These are phyloP conservation scores for Penicillium manginii DNA, from an alignment of 495 filamentous ascomycete genomes.

Conservation along the genomic window DNA sequence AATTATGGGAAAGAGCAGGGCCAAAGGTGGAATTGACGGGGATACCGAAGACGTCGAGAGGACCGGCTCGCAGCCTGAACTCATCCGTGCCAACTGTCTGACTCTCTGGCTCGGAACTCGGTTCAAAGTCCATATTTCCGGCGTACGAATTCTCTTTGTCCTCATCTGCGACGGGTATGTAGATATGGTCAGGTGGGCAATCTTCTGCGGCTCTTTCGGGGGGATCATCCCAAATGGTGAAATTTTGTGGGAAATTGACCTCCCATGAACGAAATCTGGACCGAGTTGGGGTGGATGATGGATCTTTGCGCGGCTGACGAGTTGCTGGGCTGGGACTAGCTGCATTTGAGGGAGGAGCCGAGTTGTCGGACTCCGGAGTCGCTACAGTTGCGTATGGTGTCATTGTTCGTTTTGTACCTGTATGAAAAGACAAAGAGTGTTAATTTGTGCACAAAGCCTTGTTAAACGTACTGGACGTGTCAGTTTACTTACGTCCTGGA, in stretches of 20 bases:
- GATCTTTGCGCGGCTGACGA: not conserved
- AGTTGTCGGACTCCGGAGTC: not conserved
- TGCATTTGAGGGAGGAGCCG: not conserved
- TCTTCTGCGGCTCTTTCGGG: not conserved
- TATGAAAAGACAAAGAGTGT: not conserved
- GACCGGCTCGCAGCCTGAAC: not conserved
- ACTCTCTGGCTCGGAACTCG: not conserved
- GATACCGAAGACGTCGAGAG: not conserved
- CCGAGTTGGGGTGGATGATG: not conserved
- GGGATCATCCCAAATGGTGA: not conserved
- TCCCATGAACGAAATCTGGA: not conserved
- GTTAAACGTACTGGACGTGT: not conserved
- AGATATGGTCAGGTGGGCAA: not conserved
- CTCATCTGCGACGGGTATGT: not conserved
- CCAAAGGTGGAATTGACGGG: not conserved
- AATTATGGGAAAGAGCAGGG: not conserved
- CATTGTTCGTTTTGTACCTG: not conserved
- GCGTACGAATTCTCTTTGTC: conserved; percentile 10
- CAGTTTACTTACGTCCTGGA: not conserved
- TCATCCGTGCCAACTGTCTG: not conserved
- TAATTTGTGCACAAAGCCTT: not conserved
- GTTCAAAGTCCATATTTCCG: not conserved
- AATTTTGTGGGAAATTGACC: not conserved
- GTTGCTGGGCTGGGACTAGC: not conserved
- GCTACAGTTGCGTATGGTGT: not conserved